phyloP scores from a whole-genome alignment of 2,329 filamentous ascomycete genomes.

The Amesomyces nigricolor region DNA sequence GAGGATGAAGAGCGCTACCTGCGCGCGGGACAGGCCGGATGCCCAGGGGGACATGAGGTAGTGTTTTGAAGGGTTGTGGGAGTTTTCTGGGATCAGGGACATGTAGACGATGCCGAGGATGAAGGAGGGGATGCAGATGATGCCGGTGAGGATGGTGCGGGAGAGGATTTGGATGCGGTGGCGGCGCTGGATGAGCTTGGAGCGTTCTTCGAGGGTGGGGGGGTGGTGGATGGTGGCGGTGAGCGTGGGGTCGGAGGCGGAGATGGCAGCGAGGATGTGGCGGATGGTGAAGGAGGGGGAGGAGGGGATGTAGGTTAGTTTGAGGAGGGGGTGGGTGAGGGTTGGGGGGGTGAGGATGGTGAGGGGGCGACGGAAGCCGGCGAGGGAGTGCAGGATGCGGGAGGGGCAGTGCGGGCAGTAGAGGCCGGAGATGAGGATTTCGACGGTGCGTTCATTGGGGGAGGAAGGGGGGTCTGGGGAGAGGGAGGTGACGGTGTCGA shows the following conservation, averaged over 20 bases:
- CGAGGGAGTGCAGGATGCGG: constrained; percentile 50
- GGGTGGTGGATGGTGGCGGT: constrained; percentile 68
- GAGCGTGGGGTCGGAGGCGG: constrained; percentile 60
- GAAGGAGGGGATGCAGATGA: constrained; percentile 75
- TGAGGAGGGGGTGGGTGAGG: constrained; percentile 60
- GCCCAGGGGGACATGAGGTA: constrained; percentile 67
- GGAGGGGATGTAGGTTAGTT: constrained; percentile 63
- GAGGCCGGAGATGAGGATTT: constrained; percentile 64
- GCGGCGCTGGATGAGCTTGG: constrained; percentile 62
- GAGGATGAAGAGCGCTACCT: constrained; percentile 74
- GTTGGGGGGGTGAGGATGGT: constrained; percentile 51
- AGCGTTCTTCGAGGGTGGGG: constrained; percentile 76
- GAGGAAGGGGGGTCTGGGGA: constrained; percentile 27
- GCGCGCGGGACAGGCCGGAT: constrained; percentile 67
- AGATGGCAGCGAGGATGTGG: constrained; percentile 63
- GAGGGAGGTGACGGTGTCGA: constrained; percentile 46
- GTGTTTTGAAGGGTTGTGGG: constrained; percentile 49
- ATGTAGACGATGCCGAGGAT: constrained; percentile 87
- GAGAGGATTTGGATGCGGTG: constrained; percentile 64
- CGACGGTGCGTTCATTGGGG: constrained; percentile 46
- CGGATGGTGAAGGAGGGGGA: constrained; percentile 69
- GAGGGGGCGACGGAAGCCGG: constrained; percentile 46
- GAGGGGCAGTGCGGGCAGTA: constrained; percentile 68
- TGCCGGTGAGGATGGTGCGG: constrained; percentile 63
- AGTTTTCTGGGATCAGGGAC: constrained; percentile 61